phyloP scores from a whole-genome alignment of 208 protist species.

The Angomonas deanei region DNA sequence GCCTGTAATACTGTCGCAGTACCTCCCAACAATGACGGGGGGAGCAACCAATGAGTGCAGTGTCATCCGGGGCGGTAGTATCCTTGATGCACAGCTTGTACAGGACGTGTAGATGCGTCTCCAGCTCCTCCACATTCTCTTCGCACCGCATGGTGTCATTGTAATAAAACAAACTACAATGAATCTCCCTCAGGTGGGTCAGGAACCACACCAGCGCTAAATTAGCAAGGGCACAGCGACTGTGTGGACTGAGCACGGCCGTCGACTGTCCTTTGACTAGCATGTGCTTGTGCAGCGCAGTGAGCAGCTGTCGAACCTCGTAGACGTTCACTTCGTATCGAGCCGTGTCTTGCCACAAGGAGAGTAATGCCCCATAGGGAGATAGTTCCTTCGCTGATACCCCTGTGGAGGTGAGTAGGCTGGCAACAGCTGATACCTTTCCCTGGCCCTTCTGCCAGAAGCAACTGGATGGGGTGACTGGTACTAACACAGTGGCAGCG shows the following conservation, averaged over 20 bases:
- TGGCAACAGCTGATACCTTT: too few relatives aligned
- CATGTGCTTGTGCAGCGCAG: constrained; percentile 7
- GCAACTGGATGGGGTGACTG: neutral
- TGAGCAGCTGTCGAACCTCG: constrained; percentile 26
- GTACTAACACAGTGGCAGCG: neutral
- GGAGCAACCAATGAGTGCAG: constrained; percentile 11
- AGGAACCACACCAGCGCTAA: constrained; percentile 62
- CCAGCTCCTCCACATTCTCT: constrained; percentile 34
- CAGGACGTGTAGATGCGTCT: constrained; percentile 21
- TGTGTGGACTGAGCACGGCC: neutral
- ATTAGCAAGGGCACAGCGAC: constrained; percentile 20
- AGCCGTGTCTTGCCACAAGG: constrained; percentile 34
- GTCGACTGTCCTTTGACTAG: neutral
- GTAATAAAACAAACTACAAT: constrained; percentile 32
- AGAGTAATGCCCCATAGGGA: constrained; percentile 21
- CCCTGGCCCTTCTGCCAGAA: too few relatives aligned
- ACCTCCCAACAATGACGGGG: constrained; percentile 35
- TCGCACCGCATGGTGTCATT: constrained; percentile 45
- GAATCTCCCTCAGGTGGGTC: constrained; percentile 31
- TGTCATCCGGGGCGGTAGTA: neutral
- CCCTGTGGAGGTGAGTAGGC: too few relatives aligned
- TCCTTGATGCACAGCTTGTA: constrained; percentile 29
- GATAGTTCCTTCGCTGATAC: too few relatives aligned
- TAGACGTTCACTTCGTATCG: constrained; percentile 36
- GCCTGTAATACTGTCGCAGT: constrained; percentile 21